Conservation (phyloP, 2,329 filamentous ascomycete genomes). For the Neopestalotiopsis clavispora region DNA sequence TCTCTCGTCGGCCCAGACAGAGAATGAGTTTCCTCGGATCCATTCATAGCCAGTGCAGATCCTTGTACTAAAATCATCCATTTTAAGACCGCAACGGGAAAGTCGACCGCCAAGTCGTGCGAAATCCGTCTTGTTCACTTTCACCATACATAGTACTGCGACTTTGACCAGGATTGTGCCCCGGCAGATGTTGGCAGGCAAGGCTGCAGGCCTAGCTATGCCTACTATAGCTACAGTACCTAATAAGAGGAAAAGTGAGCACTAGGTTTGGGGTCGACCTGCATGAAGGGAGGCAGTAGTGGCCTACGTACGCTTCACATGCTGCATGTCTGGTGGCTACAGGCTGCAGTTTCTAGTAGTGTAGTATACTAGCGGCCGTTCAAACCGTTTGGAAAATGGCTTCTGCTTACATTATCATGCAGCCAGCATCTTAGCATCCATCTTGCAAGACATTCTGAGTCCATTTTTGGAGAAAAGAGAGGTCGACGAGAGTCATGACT, state of each 20-base stretch:
- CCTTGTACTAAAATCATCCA: conserved; percentile 25
- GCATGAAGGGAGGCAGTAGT: neutral
- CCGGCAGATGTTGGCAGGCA: neutral
- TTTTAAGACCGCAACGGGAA: conserved; percentile 37
- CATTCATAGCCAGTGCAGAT: conserved; percentile 20
- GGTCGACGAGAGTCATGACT: too few species aligned
- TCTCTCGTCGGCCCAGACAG: neutral
- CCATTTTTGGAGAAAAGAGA: too few species aligned
- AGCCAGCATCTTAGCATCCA: too few species aligned
- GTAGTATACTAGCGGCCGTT: neutral
- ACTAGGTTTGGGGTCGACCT: neutral
- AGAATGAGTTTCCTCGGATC: too few species aligned
- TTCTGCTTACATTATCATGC: too few species aligned
- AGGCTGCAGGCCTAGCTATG: neutral
- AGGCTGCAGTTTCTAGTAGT: neutral
- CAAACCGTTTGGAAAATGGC: too few species aligned
- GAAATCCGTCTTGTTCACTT: neutral
- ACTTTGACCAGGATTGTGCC: neutral
- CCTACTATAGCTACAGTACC: too few species aligned
- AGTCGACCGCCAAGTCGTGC: conserved; percentile 20
- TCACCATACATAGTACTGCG: neutral
- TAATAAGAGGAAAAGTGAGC: neutral
- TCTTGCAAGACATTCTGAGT: too few species aligned
- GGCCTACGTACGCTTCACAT: neutral
- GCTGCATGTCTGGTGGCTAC: neutral